Evolutionary conservation across 257 asterid genomes (phyloP).

Genomic region (Avicennia marina): DNA sequence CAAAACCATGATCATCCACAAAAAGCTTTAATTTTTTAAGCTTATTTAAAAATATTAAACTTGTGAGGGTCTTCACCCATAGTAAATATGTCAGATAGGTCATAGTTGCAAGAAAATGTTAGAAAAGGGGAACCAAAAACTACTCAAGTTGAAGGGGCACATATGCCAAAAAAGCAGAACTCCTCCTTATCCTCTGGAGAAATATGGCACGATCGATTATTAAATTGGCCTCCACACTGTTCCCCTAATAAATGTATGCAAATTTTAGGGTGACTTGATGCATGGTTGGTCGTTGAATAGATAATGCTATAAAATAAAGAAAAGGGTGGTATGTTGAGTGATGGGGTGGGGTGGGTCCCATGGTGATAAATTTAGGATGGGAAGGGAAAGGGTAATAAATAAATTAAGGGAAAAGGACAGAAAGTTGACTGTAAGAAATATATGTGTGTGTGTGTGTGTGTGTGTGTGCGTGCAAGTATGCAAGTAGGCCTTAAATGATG

Average conservation of each 20-base stretch:
- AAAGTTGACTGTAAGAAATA: conserved; percentile 26
- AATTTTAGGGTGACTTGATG: not conserved
- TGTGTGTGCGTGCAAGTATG: too few species aligned
- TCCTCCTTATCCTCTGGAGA: conserved; percentile 17
- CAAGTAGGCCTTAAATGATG: conserved; percentile 13
- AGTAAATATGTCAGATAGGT: too few species aligned
- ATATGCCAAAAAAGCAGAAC: too few species aligned
- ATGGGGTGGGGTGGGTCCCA: conserved; percentile 5
- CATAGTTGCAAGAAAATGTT: too few species aligned
- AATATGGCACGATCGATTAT: conserved; percentile 6
- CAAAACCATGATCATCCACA: too few species aligned
- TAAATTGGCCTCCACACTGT: not conserved
- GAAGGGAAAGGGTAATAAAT: not conserved
- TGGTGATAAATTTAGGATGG: not conserved
- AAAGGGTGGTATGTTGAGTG: too few species aligned
- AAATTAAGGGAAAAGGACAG: conserved; percentile 19
- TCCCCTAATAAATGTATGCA: not conserved
- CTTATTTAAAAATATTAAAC: too few species aligned
- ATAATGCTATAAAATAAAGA: conserved; percentile 14
- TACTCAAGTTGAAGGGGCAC: too few species aligned
- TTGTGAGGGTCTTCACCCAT: too few species aligned
- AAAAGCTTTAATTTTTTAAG: too few species aligned
- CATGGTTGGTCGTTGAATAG: not conserved
- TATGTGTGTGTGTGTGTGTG: too few species aligned
- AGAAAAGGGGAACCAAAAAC: too few species aligned